Conservation (phyloP, 306 rosid species). For the Arachis stenosperma region DNA sequence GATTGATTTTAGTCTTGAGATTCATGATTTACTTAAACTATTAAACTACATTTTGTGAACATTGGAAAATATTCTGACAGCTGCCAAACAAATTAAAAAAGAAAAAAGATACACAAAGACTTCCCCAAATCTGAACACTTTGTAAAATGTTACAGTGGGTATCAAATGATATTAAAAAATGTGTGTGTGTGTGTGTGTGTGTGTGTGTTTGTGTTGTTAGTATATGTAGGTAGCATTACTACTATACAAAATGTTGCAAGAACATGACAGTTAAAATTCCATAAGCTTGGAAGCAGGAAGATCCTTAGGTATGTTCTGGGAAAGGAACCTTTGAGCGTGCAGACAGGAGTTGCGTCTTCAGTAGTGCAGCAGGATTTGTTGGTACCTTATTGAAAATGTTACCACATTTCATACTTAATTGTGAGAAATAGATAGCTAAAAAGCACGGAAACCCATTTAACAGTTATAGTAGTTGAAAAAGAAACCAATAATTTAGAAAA, state of each 20-base stretch:
- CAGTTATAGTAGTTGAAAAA: conserved; percentile 25
- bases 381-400: conserved; percentile 63
- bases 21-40: conserved; percentile 23
- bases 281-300: conserved; percentile 22
- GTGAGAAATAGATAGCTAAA: conserved; percentile 28
- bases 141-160: conserved; percentile 17
- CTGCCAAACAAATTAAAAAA: background rate
- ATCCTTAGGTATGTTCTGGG: conserved; percentile 18
- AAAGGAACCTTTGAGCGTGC: conserved; percentile 80
- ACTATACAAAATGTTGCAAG: conserved; percentile 30
- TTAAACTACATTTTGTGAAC: conserved; percentile 2
- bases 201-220: no score
- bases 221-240: background rate
- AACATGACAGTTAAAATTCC: conserved; percentile 13
- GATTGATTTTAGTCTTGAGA: background rate
- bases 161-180: background rate
- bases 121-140: conserved; percentile 7
- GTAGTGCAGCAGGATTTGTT: conserved; percentile 69
- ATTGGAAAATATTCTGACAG: background rate
- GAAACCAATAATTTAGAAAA: conserved; percentile 22
- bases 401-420: conserved; percentile 22
- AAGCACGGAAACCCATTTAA: conserved; percentile 23
- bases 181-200: background rate
- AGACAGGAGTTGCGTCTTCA: conserved; percentile 81
- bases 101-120: background rate